Base-by-base conservation (phyloP, 192 early-diverging fungal species). In the Coemansia sp. region DNA sequence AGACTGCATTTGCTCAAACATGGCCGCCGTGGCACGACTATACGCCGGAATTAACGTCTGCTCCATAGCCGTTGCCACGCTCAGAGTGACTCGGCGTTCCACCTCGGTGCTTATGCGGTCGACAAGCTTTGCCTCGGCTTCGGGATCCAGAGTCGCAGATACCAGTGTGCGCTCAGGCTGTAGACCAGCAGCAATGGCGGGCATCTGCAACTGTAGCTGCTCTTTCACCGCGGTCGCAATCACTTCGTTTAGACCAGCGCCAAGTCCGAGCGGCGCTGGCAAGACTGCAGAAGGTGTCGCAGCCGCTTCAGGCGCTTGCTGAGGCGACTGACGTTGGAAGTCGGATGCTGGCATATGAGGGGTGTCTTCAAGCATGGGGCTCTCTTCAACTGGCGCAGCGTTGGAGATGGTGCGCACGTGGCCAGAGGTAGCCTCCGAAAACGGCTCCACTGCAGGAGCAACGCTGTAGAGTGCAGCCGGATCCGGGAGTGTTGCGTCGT, bases 1-100 rank as follows among this genome's bases (percentile, higher is more conserved):
- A 31, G 73, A 36, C 35, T 83, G 75, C 76, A 83, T 83, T 64
- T 83, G 81, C 67, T 78, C 75, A 73, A 83, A 83, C 81, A 83
- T 83, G 31, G 75, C 69, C 10, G 76, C 73, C 4, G 81, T 83
- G 41, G 81, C 81, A 3, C 81, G 72, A 37, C 56, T 71, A 59
- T 83, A 83, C 3, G 81, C 81, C 31, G 81, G 81, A 45, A 83
- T 78, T 41, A 83, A 69, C 16, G 76, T 78, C 59, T 64, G 64
- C 68, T 78, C 81, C 73, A 83, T 75, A 16, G 69, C 68, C 1
- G 42, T 39, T 0, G 74, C 69, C 64, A 83, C 68, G 42, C 67
- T 53, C 48, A 69, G 70, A 4, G 66, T 27, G n/a, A 77, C 74
- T 0, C 74, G 70, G 17, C 37, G 29, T 46, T 77, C 79, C 17